These are phyloP conservation scores for Alternaria infectoria DNA, from an alignment of 2,329 filamentous ascomycete genomes.

Conservation along the genomic window DNA sequence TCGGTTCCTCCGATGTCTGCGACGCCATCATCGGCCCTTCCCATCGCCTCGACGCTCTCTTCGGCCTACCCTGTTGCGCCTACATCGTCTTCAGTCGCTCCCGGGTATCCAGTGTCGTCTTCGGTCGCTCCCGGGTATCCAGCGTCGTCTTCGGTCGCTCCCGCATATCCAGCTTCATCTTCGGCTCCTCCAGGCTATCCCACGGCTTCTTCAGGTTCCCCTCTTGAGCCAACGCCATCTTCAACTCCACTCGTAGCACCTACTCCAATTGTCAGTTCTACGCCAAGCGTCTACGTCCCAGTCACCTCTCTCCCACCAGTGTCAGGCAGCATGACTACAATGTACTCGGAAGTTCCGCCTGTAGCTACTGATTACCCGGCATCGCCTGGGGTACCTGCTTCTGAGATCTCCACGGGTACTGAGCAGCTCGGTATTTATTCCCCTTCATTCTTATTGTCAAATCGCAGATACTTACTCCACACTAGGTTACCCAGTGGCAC, in stretches of 20 bases:
- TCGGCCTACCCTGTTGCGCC: not conserved
- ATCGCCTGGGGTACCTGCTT: not conserved
- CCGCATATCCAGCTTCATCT: not conserved
- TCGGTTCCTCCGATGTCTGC: not conserved
- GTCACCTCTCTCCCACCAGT: not conserved
- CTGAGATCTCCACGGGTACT: not conserved
- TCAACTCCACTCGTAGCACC: not conserved
- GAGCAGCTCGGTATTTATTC: not conserved
- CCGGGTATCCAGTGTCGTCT: too few species aligned
- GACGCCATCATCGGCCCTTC: not conserved
- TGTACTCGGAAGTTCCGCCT: not conserved
- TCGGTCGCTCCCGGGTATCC: too few species aligned
- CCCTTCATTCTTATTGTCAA: not conserved
- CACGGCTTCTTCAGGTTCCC: not conserved
- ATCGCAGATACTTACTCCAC: not conserved
- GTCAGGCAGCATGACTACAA: not conserved
- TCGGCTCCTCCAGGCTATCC: not conserved
- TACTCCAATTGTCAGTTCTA: not conserved
- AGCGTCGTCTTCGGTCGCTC: too few species aligned
- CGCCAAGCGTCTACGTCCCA: not conserved
- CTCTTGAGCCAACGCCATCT: not conserved
- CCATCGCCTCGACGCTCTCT: not conserved
- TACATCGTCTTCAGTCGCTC: not conserved
- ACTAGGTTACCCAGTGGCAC: not conserved
- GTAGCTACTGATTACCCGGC: not conserved